phyloP scores from a whole-genome alignment of 257 asterid genomes.

The Solanum sejunctum region DNA sequence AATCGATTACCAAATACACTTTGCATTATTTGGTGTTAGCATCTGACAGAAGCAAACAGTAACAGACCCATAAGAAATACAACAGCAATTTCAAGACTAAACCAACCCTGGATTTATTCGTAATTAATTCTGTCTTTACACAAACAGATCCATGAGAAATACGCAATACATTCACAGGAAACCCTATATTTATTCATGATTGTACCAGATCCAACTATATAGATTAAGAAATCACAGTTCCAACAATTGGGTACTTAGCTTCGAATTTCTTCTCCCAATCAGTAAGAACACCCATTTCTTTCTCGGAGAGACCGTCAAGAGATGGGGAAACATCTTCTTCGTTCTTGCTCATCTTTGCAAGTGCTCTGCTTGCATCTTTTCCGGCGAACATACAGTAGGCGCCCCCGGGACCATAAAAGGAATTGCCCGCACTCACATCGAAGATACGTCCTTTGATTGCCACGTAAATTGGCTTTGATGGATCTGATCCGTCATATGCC shows the following conservation, averaged over 20 bases:
- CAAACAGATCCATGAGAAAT: not conserved
- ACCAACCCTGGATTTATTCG: not conserved
- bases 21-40: not conserved
- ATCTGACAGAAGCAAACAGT: no score
- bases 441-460: slow-evolving; percentile 69
- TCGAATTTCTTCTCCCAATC: slow-evolving; percentile 96
- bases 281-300: slow-evolving; percentile 69
- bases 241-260: slow-evolving; percentile 89
- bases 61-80: no score
- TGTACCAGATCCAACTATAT: not conserved
- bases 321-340: slow-evolving; percentile 50
- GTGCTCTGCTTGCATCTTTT: slow-evolving; percentile 94
- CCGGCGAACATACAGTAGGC: slow-evolving; percentile 77
- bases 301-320: slow-evolving; percentile 73
- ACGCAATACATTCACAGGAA: not conserved
- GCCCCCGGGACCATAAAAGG: slow-evolving; percentile 94
- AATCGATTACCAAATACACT: not conserved
- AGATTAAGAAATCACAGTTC: slow-evolving; percentile 19
- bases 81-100: not conserved
- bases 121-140: not conserved
- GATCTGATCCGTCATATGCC: slow-evolving; percentile 65
- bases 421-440: slow-evolving; percentile 68
- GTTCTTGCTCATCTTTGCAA: slow-evolving; percentile 92
- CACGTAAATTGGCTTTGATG: slow-evolving; percentile 84
- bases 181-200: not conserved